Base-by-base conservation (phyloP, 345 rosid genomes). In the Litchi chinensis region DNA sequence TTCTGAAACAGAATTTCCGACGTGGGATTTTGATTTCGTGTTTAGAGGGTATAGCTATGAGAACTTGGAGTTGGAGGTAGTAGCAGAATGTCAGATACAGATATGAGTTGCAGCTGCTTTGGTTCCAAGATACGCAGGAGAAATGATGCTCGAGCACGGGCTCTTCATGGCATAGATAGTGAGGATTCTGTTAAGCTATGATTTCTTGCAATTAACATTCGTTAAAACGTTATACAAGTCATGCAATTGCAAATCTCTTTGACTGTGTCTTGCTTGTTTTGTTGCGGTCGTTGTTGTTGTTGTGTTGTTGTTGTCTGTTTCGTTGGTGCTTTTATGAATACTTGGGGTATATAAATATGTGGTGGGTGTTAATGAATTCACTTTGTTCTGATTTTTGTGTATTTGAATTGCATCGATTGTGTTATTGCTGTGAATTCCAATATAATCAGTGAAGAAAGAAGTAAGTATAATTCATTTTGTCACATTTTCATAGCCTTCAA, bases 61-160 rank as follows among this genome's bases (percentile, higher is more conserved):
- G 83, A 85, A 48, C 8, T 79, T 70, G 77, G 39, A 52, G 65
- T 77, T 70, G 77, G 40, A 54, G 52, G 18, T 76, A 54, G 39
- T 37, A 16, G 72, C 50, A 28, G 37, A 56, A 16, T 46, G 66
- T 73, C 44, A 78, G 15, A 18, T 28, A 54, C 7, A 79, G 83
- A 76, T 28, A 89, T 89, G 92, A 78, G 73, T 79, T 89, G 89
- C 66, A 48, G 83, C 71, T 89, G 92, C 80, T 87, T 89, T 68
- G 73, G 84, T 46, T 56, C 73, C 24, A 77, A 70, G 57, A 39
- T 11, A 18, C 22, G 28, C 12, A 26, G 71, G 68, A 83, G 39
- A 67, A 50, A 28, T 80, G 43, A 39, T 18, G 50, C 76, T 50
- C 40, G 10, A 57, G 70, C 28, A 41, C 75, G 28, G 62, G 48